These are phyloP conservation scores for Suillus tomentosus DNA, from an alignment of 768 basidiomycete species.

Conservation along the genomic window DNA sequence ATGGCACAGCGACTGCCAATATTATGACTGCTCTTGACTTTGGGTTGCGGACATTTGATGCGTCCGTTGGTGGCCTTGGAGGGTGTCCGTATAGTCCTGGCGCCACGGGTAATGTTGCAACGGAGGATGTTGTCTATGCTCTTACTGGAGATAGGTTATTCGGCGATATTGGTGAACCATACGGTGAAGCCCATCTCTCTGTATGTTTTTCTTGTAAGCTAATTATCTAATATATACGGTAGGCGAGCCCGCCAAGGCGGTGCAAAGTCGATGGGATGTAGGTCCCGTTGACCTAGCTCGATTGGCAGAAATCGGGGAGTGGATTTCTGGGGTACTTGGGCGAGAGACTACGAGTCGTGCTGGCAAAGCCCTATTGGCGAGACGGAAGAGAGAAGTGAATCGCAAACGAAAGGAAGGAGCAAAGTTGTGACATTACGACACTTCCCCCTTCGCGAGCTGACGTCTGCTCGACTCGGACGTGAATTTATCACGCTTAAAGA, in stretches of 20 bases:
- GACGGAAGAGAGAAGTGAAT: conserved; percentile 37
- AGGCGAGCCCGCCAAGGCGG: not conserved
- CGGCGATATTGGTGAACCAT: conserved; percentile 44
- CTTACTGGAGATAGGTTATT: conserved; percentile 63
- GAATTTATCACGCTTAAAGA: not conserved
- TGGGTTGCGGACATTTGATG: conserved; percentile 81
- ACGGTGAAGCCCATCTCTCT: conserved; percentile 1
- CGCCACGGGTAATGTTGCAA: conserved; percentile 93
- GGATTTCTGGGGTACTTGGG: conserved; percentile 73
- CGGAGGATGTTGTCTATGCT: conserved; percentile 89
- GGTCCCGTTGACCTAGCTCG: conserved; percentile 60
- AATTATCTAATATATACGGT: not conserved
- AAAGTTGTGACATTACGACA: not conserved
- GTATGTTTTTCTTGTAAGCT: not conserved
- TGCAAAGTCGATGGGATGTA: conserved; percentile 26
- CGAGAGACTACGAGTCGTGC: conserved; percentile 75
- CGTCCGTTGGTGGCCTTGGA: conserved; percentile 86
- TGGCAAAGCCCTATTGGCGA: conserved; percentile 68
- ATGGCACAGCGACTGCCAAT: conserved; percentile 80
- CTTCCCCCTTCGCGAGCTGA: not conserved
- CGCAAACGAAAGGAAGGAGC: conserved; percentile 2
- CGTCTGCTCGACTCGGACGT: not conserved
- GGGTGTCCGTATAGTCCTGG: conserved; percentile 97
- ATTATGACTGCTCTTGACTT: conserved; percentile 68
- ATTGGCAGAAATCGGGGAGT: conserved; percentile 76